Evolutionary conservation across 306 rosid species (phyloP), one percentile per base, ranked within the genome.

Genomic region (Quercus agrifolia): DNA sequence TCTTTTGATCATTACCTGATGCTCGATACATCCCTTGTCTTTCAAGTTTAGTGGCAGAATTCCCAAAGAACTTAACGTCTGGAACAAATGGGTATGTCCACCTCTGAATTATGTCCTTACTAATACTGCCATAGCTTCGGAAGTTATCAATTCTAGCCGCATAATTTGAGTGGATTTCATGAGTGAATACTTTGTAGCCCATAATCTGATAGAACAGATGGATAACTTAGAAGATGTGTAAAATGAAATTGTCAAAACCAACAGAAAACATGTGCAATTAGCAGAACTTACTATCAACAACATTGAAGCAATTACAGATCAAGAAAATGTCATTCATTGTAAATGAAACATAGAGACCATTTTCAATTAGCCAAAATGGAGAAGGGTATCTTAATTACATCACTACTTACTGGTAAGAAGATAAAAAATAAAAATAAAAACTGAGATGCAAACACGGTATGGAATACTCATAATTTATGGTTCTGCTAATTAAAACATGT

Each of bases 1-100:
- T 7, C 59, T 8, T 83, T 59, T 11, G 2, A 77, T 75, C 64
- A 85, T 87, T 84, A 96, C 99, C 99, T 30, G 91, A 85, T 80
- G 92, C 99, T 85, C 94, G 88, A 84, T 96, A 91, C 87, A 93
- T 96, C 73, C 98, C 99, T 76, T 74, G 96, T 78, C 99, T 88
- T 83, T 91, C 98, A 77, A 93, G 90, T 87, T 91, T 96, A 74
- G 80, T 79, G 33, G 85, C 69, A 69, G 96, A 79, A 61, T 84
- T 87, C 73, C 92, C 96, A 84, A 85, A 90, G 79, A 84, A 91
- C 89, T 74, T 93, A 70, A 93, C 91, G 88, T 96, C 99, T 44
- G 99, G 98, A 75, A 93, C 99, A 71, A 93, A 82, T 63, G 99
- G 99, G 84, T 91, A 96, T 19, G 99, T 91, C 99, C 99, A 96